These are phyloP conservation scores for Komagataella pseudopastoris DNA, from an alignment of 805 yeast species.

Conservation along the genomic window DNA sequence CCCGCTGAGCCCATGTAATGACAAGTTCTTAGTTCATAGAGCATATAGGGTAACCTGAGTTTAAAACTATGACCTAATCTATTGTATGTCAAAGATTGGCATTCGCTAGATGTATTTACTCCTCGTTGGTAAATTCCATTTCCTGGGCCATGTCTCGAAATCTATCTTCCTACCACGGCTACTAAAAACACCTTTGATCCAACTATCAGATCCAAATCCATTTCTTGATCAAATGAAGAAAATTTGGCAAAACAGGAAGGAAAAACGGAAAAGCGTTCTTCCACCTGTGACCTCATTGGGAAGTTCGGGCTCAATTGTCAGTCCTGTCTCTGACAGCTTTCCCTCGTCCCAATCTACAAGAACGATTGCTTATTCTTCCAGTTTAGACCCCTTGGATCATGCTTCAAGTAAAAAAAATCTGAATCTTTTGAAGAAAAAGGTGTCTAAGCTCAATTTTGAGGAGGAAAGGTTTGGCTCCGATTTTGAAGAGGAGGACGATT, in stretches of 20 bases:
- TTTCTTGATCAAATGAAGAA: neutral
- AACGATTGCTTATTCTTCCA: neutral
- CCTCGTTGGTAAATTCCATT: neutral
- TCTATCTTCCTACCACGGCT: neutral
- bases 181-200: neutral
- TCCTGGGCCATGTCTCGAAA: neutral
- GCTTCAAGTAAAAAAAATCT: neutral
- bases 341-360: neutral
- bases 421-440: neutral
- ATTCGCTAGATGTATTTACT: neutral
- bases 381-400: neutral
- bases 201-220: neutral
- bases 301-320: neutral
- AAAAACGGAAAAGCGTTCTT: neutral
- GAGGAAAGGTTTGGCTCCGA: neutral
- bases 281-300: neutral
- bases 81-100: neutral
- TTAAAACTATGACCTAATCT: neutral
- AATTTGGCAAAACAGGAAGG: neutral
- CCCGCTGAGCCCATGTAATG: neutral
- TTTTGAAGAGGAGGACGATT: neutral
- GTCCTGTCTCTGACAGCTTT: neutral
- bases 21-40: neutral
- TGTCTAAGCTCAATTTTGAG: neutral
- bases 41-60: neutral